Percentiles rank a stretch among this genome's conserved stretches.
Conservation (phyloP, 2,329 filamentous ascomycete species). For the Aspergillus udagawae region DNA sequence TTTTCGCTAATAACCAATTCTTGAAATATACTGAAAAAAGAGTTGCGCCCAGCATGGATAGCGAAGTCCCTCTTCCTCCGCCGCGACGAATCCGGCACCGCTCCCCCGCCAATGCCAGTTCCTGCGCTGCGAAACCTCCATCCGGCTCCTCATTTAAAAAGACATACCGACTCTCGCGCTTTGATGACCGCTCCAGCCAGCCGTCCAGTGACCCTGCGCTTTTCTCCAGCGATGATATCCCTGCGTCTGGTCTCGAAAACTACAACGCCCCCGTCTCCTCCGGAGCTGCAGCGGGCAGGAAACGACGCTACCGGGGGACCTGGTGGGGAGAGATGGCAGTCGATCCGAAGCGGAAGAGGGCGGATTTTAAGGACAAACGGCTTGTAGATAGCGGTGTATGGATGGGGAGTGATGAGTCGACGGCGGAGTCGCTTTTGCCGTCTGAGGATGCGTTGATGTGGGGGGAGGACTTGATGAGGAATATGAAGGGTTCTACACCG, state of each 20-base stretch:
- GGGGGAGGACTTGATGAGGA: slow-evolving; percentile 36
- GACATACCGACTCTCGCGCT: slow-evolving; percentile 25
- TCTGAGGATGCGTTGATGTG: slow-evolving; percentile 34
- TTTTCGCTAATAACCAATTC: background rate
- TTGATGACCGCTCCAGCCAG: slow-evolving; percentile 35
- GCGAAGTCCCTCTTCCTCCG: slow-evolving; percentile 37
- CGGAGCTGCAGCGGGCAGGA: slow-evolving; percentile 23
- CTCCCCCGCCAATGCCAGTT: slow-evolving; percentile 21
- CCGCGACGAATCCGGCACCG: slow-evolving; percentile 34
- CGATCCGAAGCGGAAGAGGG: slow-evolving; percentile 36
- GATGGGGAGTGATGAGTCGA: slow-evolving; percentile 45
- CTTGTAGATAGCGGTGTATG: slow-evolving; percentile 46
- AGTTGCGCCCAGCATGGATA: slow-evolving; percentile 29
- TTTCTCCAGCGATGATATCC: slow-evolving; percentile 47
- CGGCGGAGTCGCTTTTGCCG: slow-evolving; percentile 27
- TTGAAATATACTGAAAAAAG: background rate
- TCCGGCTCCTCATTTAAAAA: slow-evolving; percentile 19
- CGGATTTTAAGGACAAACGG: slow-evolving; percentile 42
- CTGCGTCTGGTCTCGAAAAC: slow-evolving; percentile 43
- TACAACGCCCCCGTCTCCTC: slow-evolving; percentile 28
- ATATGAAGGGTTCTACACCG: slow-evolving; percentile 15
- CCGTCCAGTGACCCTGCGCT: slow-evolving; percentile 44
- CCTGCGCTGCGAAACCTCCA: slow-evolving; percentile 1
- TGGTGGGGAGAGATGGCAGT: slow-evolving; percentile 42
- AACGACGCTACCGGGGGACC: slow-evolving; percentile 42